A percentile compares a stretch with the other conserved stretches of the same genome.
phyloP scores from a whole-genome alignment of 192 early-diverging fungal species.

The Helicostylum pulchrum region DNA sequence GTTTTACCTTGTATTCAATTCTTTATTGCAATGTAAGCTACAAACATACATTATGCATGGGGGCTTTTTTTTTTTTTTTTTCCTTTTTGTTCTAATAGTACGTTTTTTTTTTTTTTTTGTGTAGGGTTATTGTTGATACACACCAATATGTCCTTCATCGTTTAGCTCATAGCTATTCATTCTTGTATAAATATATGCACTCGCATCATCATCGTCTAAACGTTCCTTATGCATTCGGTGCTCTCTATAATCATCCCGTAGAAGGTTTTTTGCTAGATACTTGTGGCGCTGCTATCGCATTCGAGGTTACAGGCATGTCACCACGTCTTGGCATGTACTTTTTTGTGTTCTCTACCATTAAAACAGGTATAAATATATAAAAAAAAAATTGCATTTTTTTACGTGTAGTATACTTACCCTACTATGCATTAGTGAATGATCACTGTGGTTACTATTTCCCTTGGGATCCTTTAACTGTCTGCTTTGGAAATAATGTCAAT shows the following conservation, averaged over 20 bases:
- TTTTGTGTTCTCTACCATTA: slow-evolving; percentile 69
- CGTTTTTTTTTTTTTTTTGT: not conserved
- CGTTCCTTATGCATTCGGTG: slow-evolving; percentile 76
- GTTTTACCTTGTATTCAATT: slow-evolving; percentile 10
- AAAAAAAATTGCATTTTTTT: too few relatives aligned
- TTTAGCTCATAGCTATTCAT: slow-evolving; percentile 61
- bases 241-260: slow-evolving; percentile 81
- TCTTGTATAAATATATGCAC: slow-evolving; percentile 73
- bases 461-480: slow-evolving; percentile 64
- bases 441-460: slow-evolving; percentile 79
- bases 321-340: slow-evolving; percentile 62
- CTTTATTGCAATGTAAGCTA: slow-evolving; percentile 14
- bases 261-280: slow-evolving; percentile 78
- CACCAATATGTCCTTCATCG: slow-evolving; percentile 74
- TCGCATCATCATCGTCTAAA: slow-evolving; percentile 75
- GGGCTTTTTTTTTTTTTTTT: not conserved
- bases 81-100: not conserved
- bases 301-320: slow-evolving; percentile 67
- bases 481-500: slow-evolving; percentile 67
- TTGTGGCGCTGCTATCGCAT: slow-evolving; percentile 62
- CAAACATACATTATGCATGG: not conserved
- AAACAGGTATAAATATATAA: slow-evolving; percentile 64
- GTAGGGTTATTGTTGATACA: slow-evolving; percentile 47
- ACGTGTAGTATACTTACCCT: too few relatives aligned
- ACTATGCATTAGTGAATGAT: slow-evolving; percentile 78